phyloP scores from a whole-genome alignment of 371 early-diverging fungal species.

The Parasitella parasitica region DNA sequence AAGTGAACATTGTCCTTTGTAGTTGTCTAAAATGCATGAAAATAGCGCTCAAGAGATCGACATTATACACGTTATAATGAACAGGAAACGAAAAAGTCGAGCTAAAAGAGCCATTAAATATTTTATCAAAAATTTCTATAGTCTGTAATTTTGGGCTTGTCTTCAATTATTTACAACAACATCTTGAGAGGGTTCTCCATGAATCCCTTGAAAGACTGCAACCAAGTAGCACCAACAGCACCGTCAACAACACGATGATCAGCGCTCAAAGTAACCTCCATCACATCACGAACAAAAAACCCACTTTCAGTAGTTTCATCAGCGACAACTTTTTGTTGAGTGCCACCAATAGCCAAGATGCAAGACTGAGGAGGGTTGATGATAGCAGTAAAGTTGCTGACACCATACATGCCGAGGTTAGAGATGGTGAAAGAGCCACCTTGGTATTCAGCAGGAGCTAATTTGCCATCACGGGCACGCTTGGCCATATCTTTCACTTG shows the following conservation, averaged over 20 bases:
- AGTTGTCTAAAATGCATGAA: no score
- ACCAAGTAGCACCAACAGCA: conserved; percentile 92
- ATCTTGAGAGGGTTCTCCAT: conserved; percentile 95
- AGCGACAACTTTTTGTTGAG: conserved; percentile 80
- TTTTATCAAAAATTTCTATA: background rate
- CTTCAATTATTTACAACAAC: conserved; percentile 72
- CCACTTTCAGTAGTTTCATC: conserved; percentile 64
- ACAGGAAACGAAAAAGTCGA: no score
- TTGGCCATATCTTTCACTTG: conserved; percentile 85
- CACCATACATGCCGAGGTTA: conserved; percentile 97
- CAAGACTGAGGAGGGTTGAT: conserved; percentile 97
- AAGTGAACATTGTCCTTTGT: no score
- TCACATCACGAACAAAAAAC: conserved; percentile 66
- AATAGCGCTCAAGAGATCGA: no score
- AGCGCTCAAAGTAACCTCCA: conserved; percentile 90
- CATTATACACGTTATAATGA: no score
- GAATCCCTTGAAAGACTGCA: conserved; percentile 89
- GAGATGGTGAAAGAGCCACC: conserved; percentile 96
- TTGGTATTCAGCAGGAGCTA: conserved; percentile 95
- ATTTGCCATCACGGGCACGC: conserved; percentile 87
- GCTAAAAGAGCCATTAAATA: background rate
- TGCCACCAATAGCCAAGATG: conserved; percentile 92
- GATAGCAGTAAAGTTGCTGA: conserved; percentile 95
- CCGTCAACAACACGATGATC: conserved; percentile 98
- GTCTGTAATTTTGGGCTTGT: background rate